phyloP scores from a whole-genome alignment of 2,329 filamentous ascomycete species.

The Fusarium clavum region DNA sequence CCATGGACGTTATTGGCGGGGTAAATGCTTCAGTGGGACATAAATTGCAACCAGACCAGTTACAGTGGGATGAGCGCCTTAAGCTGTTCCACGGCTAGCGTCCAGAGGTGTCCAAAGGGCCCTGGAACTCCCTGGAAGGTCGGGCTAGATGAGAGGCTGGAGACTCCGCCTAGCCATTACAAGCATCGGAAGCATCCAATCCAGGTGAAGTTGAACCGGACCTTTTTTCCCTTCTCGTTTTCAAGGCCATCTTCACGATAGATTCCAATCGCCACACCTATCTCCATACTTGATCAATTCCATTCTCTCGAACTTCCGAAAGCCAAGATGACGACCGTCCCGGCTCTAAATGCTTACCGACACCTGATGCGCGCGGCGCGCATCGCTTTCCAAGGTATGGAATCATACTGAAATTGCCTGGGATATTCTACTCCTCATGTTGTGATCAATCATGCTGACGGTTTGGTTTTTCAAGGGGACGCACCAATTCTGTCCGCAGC shows the following conservation, averaged over 20 bases:
- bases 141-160: not conserved
- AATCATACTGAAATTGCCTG: not conserved
- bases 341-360: conserved; percentile 83
- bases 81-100: not conserved
- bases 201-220: not conserved
- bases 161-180: not conserved
- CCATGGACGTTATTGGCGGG: conserved; percentile 43
- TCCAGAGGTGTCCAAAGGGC: not conserved
- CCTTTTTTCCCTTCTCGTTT: conserved; percentile 29
- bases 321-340: conserved; percentile 47
- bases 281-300: no score
- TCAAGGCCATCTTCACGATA: conserved; percentile 4
- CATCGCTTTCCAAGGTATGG: conserved; percentile 83
- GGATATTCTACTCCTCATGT: not conserved
- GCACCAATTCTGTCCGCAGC: conserved; percentile 75
- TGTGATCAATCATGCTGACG: not conserved
- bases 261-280: not conserved
- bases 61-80: conserved; percentile 12
- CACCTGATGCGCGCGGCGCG: conserved; percentile 82
- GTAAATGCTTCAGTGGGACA: conserved; percentile 31
- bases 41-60: not conserved
- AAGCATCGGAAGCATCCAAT: not conserved
- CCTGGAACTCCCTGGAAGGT: not conserved
- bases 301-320: not conserved
- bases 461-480: conserved; percentile 70